Evolutionary conservation across 768 basidiomycete genomes (phyloP), one percentile per base, ranked within the genome.

Genomic region (Leccinum truebloodii): DNA sequence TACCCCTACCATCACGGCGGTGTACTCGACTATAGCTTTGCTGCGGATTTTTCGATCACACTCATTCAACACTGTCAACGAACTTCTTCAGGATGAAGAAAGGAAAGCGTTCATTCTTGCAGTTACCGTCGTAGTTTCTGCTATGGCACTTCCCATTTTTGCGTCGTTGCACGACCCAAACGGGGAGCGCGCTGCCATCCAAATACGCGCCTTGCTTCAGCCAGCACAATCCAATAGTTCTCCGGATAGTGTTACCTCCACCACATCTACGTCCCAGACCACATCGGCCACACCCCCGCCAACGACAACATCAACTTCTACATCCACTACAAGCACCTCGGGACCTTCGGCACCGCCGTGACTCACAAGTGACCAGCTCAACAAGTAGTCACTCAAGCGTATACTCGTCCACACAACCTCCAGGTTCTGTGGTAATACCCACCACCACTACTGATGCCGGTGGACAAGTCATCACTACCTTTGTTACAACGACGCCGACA

Each of bases 401-500:
- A 5, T 1, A 64, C 39, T 3, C 65, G 20, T 55, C 57, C 32
- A 20, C 59, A 30, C 53, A 28, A 12, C 16, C 44, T 7, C 41
- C 52, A 34, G 22, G 26, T 6, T 50, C 53, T 32, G 41, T 32
- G 30, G 55, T 65, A 20, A 39, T 46, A 6, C 54, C 58, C 26
- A 67, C 73, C 20, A 62, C 65, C 34, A 60, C 71, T 8, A 80
- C 77, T 1, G 52, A 76, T 41, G 8, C 74, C 0, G 58, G 55
- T 7, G 80, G 80, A 34, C 54, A 71, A 44, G 44, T 60, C 3
- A 0, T 74, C 20, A 77, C 77, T 13, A 69, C 69, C 37, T 26
- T 59, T 6, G 2, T 73, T 41, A 49, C 65, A 34, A 0, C 59
- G 6, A 39, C 58, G 6, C 34, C 73, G 3, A 18, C 66, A 2